These are phyloP conservation scores for Psidium friedrichsthalianum DNA, from an alignment of 345 rosid species.

Conservation along the genomic window DNA sequence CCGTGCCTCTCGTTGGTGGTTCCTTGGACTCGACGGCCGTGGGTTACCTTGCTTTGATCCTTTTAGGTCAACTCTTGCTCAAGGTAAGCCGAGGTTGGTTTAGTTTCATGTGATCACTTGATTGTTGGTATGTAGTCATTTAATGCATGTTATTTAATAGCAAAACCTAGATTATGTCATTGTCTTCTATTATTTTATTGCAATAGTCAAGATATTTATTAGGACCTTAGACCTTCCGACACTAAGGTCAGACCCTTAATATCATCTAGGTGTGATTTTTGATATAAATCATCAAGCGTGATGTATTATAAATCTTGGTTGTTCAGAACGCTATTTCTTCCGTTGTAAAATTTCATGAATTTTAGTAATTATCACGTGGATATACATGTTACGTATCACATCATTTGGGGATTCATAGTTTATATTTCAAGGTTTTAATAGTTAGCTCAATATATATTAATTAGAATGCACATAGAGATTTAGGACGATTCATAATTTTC, in stretches of 20 bases:
- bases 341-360: not conserved
- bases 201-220: not conserved
- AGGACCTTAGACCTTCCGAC: not conserved
- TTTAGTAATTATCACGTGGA: not conserved
- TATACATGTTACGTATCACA: not conserved
- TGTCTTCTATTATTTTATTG: not conserved
- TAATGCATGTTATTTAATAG: too few species aligned
- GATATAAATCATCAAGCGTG: not conserved
- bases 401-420: not conserved
- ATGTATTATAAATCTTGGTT: not conserved
- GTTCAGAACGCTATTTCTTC: not conserved
- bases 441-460: not conserved
- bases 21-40: too few species aligned
- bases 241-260: not conserved
- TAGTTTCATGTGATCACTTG: too few species aligned
- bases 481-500: not conserved
- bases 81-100: too few species aligned
- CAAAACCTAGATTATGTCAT: not conserved
- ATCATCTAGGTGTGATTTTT: too few species aligned
- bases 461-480: not conserved
- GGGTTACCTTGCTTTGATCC: too few species aligned
- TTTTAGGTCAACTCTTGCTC: too few species aligned
- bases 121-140: too few species aligned
- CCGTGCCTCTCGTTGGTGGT: too few species aligned
- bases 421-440: too few species aligned